phyloP scores from a whole-genome alignment of 805 yeast genomes.

The Teunomyces barrocoloradensis region DNA sequence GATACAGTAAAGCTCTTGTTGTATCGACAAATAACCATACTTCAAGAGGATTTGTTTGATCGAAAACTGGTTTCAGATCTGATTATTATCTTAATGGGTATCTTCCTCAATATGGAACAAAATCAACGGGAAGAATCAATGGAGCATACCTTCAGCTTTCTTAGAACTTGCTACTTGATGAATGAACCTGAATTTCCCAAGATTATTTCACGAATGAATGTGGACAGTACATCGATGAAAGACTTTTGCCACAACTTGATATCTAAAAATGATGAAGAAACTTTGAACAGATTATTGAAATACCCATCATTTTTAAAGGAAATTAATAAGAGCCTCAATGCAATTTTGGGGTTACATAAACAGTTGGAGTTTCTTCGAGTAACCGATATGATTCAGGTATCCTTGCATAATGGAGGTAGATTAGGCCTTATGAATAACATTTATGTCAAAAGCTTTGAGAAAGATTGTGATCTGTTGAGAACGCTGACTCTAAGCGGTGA shows the following conservation, averaged over 20 bases:
- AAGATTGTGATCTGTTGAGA: slow-evolving; percentile 35
- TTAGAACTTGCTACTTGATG: slow-evolving; percentile 34
- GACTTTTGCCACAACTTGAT: slow-evolving; percentile 31
- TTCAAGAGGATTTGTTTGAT: slow-evolving; percentile 29
- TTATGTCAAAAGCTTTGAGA: slow-evolving; percentile 32
- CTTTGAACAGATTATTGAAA: slow-evolving; percentile 24
- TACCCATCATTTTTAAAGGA: slow-evolving; percentile 28
- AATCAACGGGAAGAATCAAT: slow-evolving; percentile 15
- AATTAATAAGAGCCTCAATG: slow-evolving; percentile 24
- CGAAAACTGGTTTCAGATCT: slow-evolving; percentile 32
- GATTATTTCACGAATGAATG: slow-evolving; percentile 15
- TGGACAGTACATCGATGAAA: slow-evolving; percentile 18
- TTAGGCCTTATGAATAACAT: slow-evolving; percentile 30
- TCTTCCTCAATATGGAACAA: slow-evolving; percentile 16
- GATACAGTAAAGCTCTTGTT: slow-evolving; percentile 27
- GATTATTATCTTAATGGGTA: slow-evolving; percentile 32
- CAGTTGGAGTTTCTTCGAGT: slow-evolving; percentile 12
- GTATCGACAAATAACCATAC: slow-evolving; percentile 32
- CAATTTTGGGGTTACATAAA: slow-evolving; percentile 17
- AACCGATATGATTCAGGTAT: slow-evolving; percentile 31
- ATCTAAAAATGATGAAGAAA: slow-evolving; percentile 38
- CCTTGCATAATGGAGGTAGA: slow-evolving; percentile 36
- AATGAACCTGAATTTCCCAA: slow-evolving; percentile 23
- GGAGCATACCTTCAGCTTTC: slow-evolving; percentile 33
- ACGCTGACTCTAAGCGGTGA: slow-evolving; percentile 43